Evolutionary conservation across 345 rosid species (phyloP).

Genomic region (Ceriops zippeliana): DNA sequence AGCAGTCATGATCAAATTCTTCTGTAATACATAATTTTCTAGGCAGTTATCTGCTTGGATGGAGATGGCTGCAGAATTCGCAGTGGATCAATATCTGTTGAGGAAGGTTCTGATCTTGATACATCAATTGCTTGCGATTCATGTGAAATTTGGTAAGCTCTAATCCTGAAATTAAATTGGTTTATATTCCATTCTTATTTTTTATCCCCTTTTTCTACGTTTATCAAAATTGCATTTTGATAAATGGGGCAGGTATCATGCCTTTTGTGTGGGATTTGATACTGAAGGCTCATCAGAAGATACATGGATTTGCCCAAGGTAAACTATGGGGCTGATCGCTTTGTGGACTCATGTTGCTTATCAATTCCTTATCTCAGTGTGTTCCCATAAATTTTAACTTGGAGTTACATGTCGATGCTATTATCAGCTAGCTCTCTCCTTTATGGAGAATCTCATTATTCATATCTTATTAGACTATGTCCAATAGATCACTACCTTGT

Average conservation of each 20-base stretch:
- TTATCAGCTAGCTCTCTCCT: background rate
- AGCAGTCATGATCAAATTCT: conserved; percentile 26
- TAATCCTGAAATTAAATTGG: background rate
- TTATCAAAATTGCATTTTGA: background rate
- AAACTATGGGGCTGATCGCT: conserved; percentile 26
- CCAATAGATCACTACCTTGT: background rate
- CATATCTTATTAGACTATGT: background rate
- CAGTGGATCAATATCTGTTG: conserved; percentile 42
- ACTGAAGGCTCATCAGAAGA: conserved; percentile 73
- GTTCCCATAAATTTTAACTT: background rate
- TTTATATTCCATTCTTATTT: background rate
- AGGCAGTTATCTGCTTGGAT: conserved; percentile 99
- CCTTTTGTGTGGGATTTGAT: conserved; percentile 94
- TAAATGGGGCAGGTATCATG: conserved; percentile 79
- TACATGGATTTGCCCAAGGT: conserved; percentile 98
- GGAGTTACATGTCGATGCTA: background rate
- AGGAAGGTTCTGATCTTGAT: conserved; percentile 65
- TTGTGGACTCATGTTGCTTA: conserved; percentile 19
- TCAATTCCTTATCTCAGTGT: conserved; percentile 19
- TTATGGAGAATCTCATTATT: conserved; percentile 1
- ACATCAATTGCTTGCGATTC: conserved; percentile 99
- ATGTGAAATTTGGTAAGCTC: conserved; percentile 80
- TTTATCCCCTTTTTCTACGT: conserved; percentile 18
- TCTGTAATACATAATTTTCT: conserved; percentile 38
- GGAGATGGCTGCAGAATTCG: conserved; percentile 91